These are phyloP conservation scores for Beauveria rudraprayagi DNA, from an alignment of 2,329 filamentous ascomycete genomes.

Conservation along the genomic window DNA sequence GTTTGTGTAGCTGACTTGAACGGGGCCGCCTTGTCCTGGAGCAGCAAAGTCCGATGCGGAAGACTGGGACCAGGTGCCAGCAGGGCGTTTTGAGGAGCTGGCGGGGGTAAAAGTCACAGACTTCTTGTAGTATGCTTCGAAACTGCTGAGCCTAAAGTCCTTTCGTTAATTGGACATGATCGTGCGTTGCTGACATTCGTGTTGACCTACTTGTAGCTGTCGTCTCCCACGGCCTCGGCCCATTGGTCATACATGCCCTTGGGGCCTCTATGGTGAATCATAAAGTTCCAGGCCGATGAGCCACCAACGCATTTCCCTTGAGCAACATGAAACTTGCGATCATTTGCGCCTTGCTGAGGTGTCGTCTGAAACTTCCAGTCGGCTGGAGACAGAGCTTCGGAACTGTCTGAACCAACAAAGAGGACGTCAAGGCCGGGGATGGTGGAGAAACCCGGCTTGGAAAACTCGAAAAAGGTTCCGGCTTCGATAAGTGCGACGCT, in stretches of 20 bases:
- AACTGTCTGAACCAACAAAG: conserved; percentile 15
- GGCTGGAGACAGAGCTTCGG: conserved; percentile 16
- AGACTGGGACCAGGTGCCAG: conserved; percentile 18
- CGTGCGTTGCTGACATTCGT: not conserved
- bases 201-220: conserved; percentile 20
- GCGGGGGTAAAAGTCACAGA: conserved; percentile 19
- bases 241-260: conserved; percentile 23
- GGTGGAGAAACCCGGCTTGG: conserved; percentile 20
- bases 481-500: conserved; percentile 23
- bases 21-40: conserved; percentile 16
- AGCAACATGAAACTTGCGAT: conserved; percentile 26
- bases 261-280: conserved; percentile 26
- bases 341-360: conserved; percentile 15
- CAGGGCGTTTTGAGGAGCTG: conserved; percentile 13
- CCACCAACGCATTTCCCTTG: conserved; percentile 32
- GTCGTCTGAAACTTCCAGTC: conserved; percentile 25
- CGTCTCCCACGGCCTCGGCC: conserved; percentile 22
- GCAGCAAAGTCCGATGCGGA: conserved; percentile 17
- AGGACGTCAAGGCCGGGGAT: conserved; percentile 18
- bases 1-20: conserved; percentile 21
- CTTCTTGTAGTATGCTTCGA: conserved; percentile 22
- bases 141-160: not conserved
- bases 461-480: conserved; percentile 24
- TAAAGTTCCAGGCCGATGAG: conserved; percentile 28
- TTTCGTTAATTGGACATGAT: not conserved